phyloP scores from a whole-genome alignment of 805 yeast species.

The Sungouiozyma intestinalis region DNA sequence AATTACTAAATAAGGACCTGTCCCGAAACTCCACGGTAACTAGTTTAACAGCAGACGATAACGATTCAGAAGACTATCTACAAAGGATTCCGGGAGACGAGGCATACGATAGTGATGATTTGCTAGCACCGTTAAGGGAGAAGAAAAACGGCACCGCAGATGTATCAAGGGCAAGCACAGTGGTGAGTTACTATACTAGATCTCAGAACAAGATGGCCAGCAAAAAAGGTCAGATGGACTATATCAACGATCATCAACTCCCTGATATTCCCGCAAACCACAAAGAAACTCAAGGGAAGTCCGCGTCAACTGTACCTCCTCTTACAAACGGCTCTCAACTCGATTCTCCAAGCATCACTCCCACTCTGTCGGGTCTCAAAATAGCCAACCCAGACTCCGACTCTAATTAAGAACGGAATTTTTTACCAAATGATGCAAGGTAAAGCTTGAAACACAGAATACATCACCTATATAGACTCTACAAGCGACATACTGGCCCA shows the following conservation, averaged over 20 bases:
- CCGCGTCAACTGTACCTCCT: not conserved
- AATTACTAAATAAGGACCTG: constrained; percentile 17
- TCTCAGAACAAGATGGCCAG: constrained; percentile 19
- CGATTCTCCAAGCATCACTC: constrained; percentile 4
- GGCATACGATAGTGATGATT: constrained; percentile 28
- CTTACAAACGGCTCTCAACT: constrained; percentile 7
- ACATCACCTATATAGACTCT: too few relatives aligned
- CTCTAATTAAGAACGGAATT: constrained; percentile 9
- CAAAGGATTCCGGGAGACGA: constrained; percentile 30
- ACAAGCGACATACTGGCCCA: too few relatives aligned
- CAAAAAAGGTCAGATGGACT: constrained; percentile 1
- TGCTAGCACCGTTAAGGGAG: constrained; percentile 26
- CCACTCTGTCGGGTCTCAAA: constrained; percentile 12
- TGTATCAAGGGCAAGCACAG: constrained; percentile 22
- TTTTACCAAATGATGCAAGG: not conserved
- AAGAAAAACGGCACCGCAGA: constrained; percentile 2
- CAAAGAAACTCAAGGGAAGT: not conserved
- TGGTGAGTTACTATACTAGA: constrained; percentile 26
- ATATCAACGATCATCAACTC: constrained; percentile 11
- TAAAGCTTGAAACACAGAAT: too few relatives aligned
- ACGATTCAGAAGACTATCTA: constrained; percentile 16
- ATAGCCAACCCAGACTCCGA: constrained; percentile 26
- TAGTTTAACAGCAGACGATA: constrained; percentile 4
- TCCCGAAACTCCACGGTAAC: constrained; percentile 2
- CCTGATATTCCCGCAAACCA: constrained; percentile 8